Conservation (phyloP, 305 asterid species). For the Fraxinus nigra region DNA sequence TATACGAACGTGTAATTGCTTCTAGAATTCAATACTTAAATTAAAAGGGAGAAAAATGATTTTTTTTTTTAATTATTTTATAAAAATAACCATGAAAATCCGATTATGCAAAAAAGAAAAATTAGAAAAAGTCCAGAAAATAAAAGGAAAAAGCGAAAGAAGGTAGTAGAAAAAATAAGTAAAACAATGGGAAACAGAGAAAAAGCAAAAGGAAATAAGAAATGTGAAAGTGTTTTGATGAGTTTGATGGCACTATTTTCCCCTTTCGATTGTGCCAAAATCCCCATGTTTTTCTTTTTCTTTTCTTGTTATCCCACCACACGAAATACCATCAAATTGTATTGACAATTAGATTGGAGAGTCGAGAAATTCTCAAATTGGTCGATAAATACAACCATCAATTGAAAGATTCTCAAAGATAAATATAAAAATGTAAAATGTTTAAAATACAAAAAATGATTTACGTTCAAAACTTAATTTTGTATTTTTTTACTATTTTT, state of each 20-base stretch:
- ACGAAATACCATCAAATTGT: not conserved
- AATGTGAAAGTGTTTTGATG: constrained; percentile 19
- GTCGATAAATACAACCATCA: not conserved
- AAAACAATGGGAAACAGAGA: not conserved
- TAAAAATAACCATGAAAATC: not conserved
- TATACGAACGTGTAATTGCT: not conserved
- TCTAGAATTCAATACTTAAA: not conserved
- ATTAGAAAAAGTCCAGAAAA: not conserved
- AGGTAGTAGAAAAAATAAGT: not conserved
- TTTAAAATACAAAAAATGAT: not conserved
- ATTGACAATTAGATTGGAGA: not conserved
- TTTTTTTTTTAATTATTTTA: not conserved
- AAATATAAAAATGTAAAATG: not conserved
- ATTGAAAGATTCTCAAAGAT: not conserved
- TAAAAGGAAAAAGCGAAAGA: not conserved
- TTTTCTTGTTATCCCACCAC: not conserved
- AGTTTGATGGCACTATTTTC: constrained; percentile 32
- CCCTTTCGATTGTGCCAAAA: constrained; percentile 23
- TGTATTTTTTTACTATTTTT: not conserved
- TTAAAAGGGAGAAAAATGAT: not conserved
- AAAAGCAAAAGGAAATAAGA: not conserved
- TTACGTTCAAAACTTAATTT: not conserved
- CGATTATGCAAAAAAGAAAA: not conserved
- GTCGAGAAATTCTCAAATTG: not conserved
- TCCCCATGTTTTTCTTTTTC: not conserved